These are phyloP conservation scores for Avena eriantha DNA, from an alignment of 176 grass and related monocot species.

Conservation along the genomic window DNA sequence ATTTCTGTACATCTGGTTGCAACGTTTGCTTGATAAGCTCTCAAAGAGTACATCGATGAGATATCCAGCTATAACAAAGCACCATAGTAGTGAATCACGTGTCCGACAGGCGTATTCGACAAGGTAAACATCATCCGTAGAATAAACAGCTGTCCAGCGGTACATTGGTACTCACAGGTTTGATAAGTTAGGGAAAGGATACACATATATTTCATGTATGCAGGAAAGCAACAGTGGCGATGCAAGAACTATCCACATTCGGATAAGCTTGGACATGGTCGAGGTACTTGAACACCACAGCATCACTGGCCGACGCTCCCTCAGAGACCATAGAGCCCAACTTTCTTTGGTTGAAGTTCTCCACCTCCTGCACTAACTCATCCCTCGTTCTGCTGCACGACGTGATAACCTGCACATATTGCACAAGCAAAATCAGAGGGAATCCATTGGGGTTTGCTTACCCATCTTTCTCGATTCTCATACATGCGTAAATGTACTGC, in stretches of 20 bases:
- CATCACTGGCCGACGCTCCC: conserved; percentile 31
- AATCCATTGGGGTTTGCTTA: background rate
- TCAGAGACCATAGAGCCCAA: conserved; percentile 33
- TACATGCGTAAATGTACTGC: background rate
- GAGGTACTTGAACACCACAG: conserved; percentile 72
- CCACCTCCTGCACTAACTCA: conserved; percentile 80
- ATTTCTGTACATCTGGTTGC: background rate
- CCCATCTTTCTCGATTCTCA: background rate
- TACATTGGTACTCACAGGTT: conserved; percentile 51
- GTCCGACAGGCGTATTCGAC: conserved; percentile 15
- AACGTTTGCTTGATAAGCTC: conserved; percentile 26
- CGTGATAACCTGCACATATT: conserved; percentile 70
- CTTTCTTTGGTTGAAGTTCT: conserved; percentile 74
- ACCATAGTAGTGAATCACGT: background rate
- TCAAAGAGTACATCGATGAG: background rate
- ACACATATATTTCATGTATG: conserved; percentile 50
- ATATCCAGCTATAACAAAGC: conserved; percentile 5
- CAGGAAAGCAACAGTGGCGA: conserved; percentile 74
- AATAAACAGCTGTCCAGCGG: conserved; percentile 31
- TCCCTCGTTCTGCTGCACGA: conserved; percentile 87
- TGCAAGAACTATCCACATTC: conserved; percentile 54
- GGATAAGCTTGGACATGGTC: conserved; percentile 78
- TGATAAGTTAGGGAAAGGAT: background rate
- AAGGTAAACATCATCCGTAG: conserved; percentile 19
- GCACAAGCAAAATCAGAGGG: background rate